Percentiles rank a stretch among this genome's conserved stretches.
Evolutionary conservation across 139 green algal genomes (phyloP).

Genomic region (Pleodorina starrii): DNA sequence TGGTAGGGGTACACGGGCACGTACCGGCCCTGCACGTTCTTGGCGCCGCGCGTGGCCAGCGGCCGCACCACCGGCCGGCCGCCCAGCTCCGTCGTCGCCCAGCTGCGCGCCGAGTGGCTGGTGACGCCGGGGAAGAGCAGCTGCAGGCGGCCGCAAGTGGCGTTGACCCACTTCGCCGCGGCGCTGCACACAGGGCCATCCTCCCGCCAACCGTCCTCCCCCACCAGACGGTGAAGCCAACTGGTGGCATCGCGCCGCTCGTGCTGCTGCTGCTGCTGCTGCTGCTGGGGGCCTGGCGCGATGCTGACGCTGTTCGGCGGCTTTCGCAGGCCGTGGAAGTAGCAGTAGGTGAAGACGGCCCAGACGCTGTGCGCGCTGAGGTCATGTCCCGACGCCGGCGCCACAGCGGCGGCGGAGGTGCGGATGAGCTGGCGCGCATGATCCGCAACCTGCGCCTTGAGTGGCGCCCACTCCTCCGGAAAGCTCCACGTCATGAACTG

Average conservation of each 20-base stretch:
- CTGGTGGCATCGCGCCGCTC: neutral
- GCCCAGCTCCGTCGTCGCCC: neutral
- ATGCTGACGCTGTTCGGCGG: neutral
- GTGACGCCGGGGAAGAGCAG: neutral
- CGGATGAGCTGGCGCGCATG: neutral
- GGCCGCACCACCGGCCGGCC: neutral
- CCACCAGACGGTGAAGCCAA: conserved; percentile 5
- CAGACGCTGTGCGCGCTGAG: neutral
- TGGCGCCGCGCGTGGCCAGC: neutral
- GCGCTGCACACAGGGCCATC: conserved; percentile 3
- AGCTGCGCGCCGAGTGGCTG: neutral
- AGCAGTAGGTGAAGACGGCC: conserved; percentile 34
- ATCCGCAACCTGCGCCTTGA: neutral
- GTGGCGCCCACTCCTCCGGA: neutral
- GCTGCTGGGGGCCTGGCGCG: neutral
- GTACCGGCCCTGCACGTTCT: neutral
- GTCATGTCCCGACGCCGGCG: neutral
- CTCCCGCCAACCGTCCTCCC: neutral
- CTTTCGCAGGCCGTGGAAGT: conserved; percentile 14
- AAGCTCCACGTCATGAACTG: neutral
- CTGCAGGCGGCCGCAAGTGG: neutral
- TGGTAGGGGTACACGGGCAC: conserved; percentile 35
- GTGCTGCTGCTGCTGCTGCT: too few species aligned
- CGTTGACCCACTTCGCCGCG: neutral
- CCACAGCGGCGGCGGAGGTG: neutral